Percentiles rank a stretch among this genome's conserved stretches.
Conservation (phyloP, 1,284 basidiomycete species). For the Trichosporon sp. region DNA sequence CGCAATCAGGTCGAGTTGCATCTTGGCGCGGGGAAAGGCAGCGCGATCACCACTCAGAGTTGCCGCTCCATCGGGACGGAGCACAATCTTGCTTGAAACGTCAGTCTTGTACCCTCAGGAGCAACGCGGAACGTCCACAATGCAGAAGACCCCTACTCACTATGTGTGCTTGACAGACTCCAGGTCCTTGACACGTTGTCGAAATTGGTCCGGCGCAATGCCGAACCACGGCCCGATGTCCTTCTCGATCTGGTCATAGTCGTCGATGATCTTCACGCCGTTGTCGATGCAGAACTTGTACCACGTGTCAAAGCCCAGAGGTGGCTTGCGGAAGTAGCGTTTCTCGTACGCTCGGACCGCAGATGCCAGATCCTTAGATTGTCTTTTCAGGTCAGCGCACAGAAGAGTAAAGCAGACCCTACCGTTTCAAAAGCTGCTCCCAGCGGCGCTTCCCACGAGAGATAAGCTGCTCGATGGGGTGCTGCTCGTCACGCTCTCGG, state of each 20-base stretch:
- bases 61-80: slow-evolving; percentile 28
- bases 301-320: slow-evolving; percentile 50
- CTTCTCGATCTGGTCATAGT: slow-evolving; percentile 47
- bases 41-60: slow-evolving; percentile 30
- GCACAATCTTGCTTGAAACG: slow-evolving; percentile 22
- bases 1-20: slow-evolving; percentile 31
- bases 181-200: slow-evolving; percentile 51
- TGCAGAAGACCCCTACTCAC: no score
- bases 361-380: slow-evolving; percentile 43
- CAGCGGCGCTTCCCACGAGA: slow-evolving; percentile 32
- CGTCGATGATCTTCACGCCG: slow-evolving; percentile 48
- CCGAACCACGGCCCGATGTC: slow-evolving; percentile 43
- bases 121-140: no score
- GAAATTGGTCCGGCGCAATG: slow-evolving; percentile 36
- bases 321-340: slow-evolving; percentile 48
- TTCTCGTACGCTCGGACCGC: slow-evolving; percentile 47
- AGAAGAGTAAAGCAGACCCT: slow-evolving; percentile 8
- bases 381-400: slow-evolving; percentile 20
- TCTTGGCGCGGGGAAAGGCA: slow-evolving; percentile 20
- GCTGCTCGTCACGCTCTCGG: slow-evolving; percentile 18
- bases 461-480: slow-evolving; percentile 43
- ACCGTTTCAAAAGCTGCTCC: slow-evolving; percentile 36
- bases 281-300: slow-evolving; percentile 41
- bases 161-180: slow-evolving; percentile 23
- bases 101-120: no score